Evolutionary conservation across 306 rosid species (phyloP), one percentile per base, ranked within the genome.

Genomic region (Luffa acutangula): DNA sequence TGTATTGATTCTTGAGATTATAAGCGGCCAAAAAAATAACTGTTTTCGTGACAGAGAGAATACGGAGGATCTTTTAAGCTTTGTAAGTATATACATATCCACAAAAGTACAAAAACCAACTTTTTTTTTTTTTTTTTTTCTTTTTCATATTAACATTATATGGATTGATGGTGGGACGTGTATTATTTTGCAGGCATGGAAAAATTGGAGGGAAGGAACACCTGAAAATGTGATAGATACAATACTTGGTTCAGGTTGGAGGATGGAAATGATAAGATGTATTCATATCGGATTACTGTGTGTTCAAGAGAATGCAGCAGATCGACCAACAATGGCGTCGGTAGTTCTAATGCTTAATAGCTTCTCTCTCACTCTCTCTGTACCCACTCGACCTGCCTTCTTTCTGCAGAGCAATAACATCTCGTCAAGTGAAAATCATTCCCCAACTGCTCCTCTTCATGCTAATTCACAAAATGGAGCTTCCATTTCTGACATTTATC

Each of bases 221-320:
- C 36, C 39, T 59, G 4, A 2, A 8, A 75, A 45, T 48, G 42
- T 81, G 0, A 34, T 78, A 17, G 82, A 84, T n/a, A 36, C 53
- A 0, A 4, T 6, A 6, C 5, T 81, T 5, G 25, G 45, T 1
- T 14, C 7, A 0, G 11, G 54, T 25, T 60, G 78, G 0, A 41
- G 20, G 64, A 14, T 0, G 25, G 81, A 76, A 37, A 67, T 53
- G 1, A 67, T 79, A 31, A 81, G 81, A 81, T 83, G 81, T 58
- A 42, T 83, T n/a, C 85, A 78, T 20, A 76, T 85, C 18, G 81
- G 79, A 7, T 18, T 81, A 56, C 65, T 83, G 7, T 84, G 89
- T 53, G 84, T 89, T 8, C 92, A 89, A 83, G 80, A 87, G 5
- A 83, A 86, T 14, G 81, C 78, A 64, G 78, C 25, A 12, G 46